Evolutionary conservation across 2,329 filamentous ascomycete genomes (phyloP), one percentile per base, ranked within the genome.

Genomic region (Golovinomyces cichoracearum): DNA sequence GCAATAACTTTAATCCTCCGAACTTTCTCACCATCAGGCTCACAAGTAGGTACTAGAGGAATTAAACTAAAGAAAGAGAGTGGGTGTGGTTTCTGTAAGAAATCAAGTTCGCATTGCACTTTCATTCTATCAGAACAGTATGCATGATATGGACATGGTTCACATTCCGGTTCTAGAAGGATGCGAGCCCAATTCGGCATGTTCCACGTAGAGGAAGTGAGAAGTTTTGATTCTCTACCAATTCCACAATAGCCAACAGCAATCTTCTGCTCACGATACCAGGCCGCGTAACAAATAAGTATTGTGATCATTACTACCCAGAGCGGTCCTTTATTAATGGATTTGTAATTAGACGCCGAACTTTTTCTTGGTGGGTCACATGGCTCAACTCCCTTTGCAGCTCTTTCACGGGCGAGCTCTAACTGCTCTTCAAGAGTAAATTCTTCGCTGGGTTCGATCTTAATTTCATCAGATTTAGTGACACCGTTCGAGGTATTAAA

Each of bases 201-300:
- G 12, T 58, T 68, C 12, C 80, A 68, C 26, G 76, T 72, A 10
- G 71, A 52, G 44, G 66, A 63, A 13, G 66, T 56, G 22, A 65
- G 53, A 25, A 52, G 49, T 13, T 64, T 67, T 1, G 69, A 73
- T 45, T 74, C 68, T 48, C 78, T 74, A 22, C 81, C 90, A 48
- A 93, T 73, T 12, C 86, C 85, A 61, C 90, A 98, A 60, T 93
- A 98, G 29, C 92, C 90, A 19, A 95, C 83, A 15, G 83, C 80
- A n/a, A 93, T 68, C 69, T 95, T 95, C 64, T 98, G 90, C 60
- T 93, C 83, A 45, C 88, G 72, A 67, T 86, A 98, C 73, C 86
- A 90, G 7, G 74, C 74, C 26, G 71, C 80, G 53, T 93, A 83
- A 0, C 79, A 76, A 27, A 72, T 72, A 5, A 90, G 62, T 9